phyloP scores from a whole-genome alignment of 139 green algal genomes.

The Pleodorina starrii region DNA sequence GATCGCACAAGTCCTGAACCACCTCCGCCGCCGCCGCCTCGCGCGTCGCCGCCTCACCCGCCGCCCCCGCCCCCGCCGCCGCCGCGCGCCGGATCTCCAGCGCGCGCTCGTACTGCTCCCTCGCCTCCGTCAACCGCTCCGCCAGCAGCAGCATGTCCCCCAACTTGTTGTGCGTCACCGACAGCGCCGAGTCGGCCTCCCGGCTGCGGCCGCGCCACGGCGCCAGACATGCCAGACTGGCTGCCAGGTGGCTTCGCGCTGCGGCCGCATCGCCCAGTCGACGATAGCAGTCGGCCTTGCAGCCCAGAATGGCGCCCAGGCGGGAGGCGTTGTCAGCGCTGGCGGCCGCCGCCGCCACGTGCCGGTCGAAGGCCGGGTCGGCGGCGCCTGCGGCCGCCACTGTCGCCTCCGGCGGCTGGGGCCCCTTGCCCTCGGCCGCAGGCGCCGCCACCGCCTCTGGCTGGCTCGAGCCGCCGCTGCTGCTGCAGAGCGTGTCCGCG shows the following conservation, averaged over 20 bases:
- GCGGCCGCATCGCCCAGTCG: slow-evolving; percentile 11
- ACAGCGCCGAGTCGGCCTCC: slow-evolving; percentile 9
- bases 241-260: background rate
- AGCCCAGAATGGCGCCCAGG: slow-evolving; percentile 46
- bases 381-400: background rate
- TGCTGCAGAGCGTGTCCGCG: background rate
- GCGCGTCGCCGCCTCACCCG: background rate
- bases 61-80: background rate
- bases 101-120: slow-evolving; percentile 11
- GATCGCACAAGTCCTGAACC: slow-evolving; percentile 14
- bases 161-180: slow-evolving; percentile 54
- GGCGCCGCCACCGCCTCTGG: background rate
- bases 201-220: slow-evolving; percentile 29
- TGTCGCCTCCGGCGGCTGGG: no score
- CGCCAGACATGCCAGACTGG: slow-evolving; percentile 21
- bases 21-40: background rate
- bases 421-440: no score
- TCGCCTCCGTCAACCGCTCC: background rate
- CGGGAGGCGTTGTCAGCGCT: slow-evolving; percentile 35
- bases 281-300: slow-evolving; percentile 46
- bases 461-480: no score
- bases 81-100: background rate
- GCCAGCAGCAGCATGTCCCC: slow-evolving; percentile 26
- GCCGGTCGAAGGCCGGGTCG: background rate
- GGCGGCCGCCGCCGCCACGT: background rate